Conservation (phyloP, 2,329 filamentous ascomycete genomes). For the Cercospora sojina region DNA sequence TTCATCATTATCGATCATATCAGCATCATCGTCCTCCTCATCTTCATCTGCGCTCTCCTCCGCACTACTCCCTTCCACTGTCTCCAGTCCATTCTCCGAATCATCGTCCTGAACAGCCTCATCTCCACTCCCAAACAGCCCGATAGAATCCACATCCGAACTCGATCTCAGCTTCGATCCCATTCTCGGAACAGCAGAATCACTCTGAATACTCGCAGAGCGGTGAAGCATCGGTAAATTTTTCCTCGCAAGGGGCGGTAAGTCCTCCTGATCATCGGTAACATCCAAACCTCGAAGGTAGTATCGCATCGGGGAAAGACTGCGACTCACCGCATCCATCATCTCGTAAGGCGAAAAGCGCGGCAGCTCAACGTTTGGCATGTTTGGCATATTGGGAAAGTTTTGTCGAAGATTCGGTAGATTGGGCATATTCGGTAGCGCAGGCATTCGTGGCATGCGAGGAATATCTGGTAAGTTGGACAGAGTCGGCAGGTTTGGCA, state of each 20-base stretch:
- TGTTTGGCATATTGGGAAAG: slow-evolving; percentile 27
- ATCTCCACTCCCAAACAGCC: slow-evolving; percentile 33
- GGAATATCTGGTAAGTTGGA: slow-evolving; percentile 29
- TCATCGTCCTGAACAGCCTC: slow-evolving; percentile 37
- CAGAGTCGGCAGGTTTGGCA: slow-evolving; percentile 32
- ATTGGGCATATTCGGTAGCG: slow-evolving; percentile 33
- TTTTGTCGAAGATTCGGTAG: slow-evolving; percentile 21
- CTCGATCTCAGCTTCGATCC: slow-evolving; percentile 17
- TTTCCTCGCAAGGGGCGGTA: neutral
- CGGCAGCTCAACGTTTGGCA: slow-evolving; percentile 38
- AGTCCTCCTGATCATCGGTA: slow-evolving; percentile 17
- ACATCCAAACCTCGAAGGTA: slow-evolving; percentile 41
- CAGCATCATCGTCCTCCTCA: slow-evolving; percentile 8
- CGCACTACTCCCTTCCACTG: slow-evolving; percentile 21
- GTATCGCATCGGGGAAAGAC: slow-evolving; percentile 47
- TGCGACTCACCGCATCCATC: slow-evolving; percentile 47
- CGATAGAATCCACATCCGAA: slow-evolving; percentile 20
- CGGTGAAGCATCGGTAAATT: neutral
- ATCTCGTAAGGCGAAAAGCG: slow-evolving; percentile 49
- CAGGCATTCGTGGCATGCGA: slow-evolving; percentile 35
- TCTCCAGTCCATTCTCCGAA: slow-evolving; percentile 31
- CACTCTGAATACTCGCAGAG: slow-evolving; percentile 22
- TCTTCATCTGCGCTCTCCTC: slow-evolving; percentile 21
- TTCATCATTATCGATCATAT: slow-evolving; percentile 12
- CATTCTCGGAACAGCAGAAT: slow-evolving; percentile 19